phyloP scores from a whole-genome alignment of 768 basidiomycete species.

The Pisolithus orientalis region DNA sequence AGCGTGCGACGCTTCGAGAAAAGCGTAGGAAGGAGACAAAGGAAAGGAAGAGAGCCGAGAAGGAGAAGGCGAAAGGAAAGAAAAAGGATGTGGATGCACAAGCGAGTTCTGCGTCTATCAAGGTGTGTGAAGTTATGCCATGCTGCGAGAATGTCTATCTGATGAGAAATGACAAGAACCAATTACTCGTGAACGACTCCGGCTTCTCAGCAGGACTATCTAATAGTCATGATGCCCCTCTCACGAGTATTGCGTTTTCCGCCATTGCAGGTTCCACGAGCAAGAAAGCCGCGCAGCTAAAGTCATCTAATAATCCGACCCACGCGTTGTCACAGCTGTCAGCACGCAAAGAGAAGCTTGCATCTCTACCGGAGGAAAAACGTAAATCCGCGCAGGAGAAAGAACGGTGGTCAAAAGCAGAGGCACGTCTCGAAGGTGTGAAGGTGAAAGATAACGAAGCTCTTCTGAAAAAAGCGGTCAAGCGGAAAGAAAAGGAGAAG shows the following conservation, averaged over 20 bases:
- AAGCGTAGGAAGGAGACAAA: constrained; percentile 78
- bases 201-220: constrained; percentile 13
- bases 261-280: constrained; percentile 43
- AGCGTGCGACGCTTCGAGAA: constrained; percentile 80
- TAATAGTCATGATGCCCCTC: constrained; percentile 32
- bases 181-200: constrained; percentile 64
- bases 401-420: constrained; percentile 88
- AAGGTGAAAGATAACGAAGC: constrained; percentile 87
- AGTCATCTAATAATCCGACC: constrained; percentile 72
- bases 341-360: constrained; percentile 71
- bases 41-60: constrained; percentile 69
- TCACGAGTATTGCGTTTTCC: constrained; percentile 71
- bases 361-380: constrained; percentile 74
- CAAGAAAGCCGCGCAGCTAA: constrained; percentile 49
- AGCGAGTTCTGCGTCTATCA: constrained; percentile 36
- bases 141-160: background rate
- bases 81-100: constrained; percentile 38
- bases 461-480: constrained; percentile 86
- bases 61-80: constrained; percentile 45
- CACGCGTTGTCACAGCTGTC: constrained; percentile 81
- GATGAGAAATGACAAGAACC: constrained; percentile 37
- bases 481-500: constrained; percentile 90
- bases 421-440: constrained; percentile 79
- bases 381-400: constrained; percentile 73
- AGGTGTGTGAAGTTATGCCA: constrained; percentile 35